Evolutionary conservation across 176 grass and related monocot genomes (phyloP), one percentile per base, ranked within the genome.

Genomic region (maize (Zea mays)): DNA sequence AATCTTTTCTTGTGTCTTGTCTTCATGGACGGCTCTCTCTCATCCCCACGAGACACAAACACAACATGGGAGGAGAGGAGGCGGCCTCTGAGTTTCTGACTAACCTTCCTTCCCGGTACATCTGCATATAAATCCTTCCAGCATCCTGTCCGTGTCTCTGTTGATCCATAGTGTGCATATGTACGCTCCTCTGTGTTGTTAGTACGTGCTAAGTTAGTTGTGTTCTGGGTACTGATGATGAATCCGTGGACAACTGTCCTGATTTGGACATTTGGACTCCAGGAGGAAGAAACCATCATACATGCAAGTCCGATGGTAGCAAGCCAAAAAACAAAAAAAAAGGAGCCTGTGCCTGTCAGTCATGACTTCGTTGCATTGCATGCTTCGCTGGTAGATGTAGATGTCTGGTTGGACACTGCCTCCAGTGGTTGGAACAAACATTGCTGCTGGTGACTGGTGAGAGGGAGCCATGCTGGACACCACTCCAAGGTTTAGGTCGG

Each of bases 381-480:
- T 60, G 19, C 33, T 74, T 80, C 36, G 0, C 0, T 67, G 76
- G 42, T 39, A 61, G 49, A 60, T 34, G 42, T 39, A 61, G 49
- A 60, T 34, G 77, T 75, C 75, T 75, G 79, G 73, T 82, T 65
- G 73, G 47, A 71, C 65, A 10, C 65, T 40, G n/a, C 39, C 47
- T 44, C 40, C 2, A 73, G 69, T 68, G 40, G 76, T 67, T 80
- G 69, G 62, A 80, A 80, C 62, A 39, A 42, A 74, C 76, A 6
- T 59, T 58, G 41, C 76, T 49, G 12, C 76, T 49, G 12, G 39
- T 45, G 45, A 65, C 13, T 13, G 49, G 47, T 55, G 36, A 65
- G 14, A 65, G 46, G 36, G 36, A 38, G 21, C 83, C 60, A 73
- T 27, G 27, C 27, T 27, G 27, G 27, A 27, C 55, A 27, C 17